A percentile compares a stretch with the other conserved stretches of the same genome.
These are phyloP conservation scores for Aspergillus terreus DNA, from an alignment of 2,329 filamentous ascomycete species.

Conservation along the genomic window DNA sequence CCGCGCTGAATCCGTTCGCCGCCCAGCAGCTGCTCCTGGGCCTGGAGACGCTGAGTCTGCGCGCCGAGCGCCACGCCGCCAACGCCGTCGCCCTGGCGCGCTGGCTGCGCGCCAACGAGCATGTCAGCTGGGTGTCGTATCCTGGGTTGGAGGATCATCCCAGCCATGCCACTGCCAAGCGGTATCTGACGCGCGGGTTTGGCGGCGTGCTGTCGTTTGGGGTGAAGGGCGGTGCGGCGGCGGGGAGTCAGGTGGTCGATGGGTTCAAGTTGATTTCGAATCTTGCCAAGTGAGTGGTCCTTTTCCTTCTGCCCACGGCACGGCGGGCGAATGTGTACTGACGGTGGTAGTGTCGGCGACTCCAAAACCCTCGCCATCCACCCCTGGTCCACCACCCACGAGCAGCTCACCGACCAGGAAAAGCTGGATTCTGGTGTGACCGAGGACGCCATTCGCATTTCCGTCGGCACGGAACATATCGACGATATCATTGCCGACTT, in stretches of 20 bases:
- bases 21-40: conserved; percentile 90
- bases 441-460: conserved; percentile 87
- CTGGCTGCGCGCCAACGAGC: conserved; percentile 77
- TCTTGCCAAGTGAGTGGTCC: conserved; percentile 66
- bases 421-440: conserved; percentile 77
- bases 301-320: neutral
- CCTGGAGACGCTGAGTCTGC: conserved; percentile 81
- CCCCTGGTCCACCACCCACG: conserved; percentile 92
- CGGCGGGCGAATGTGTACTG: neutral
- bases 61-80: conserved; percentile 78
- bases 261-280: conserved; percentile 94
- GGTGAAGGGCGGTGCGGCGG: conserved; percentile 80
- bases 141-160: conserved; percentile 80
- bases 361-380: conserved; percentile 94
- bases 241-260: conserved; percentile 85
- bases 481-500: conserved; percentile 97
- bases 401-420: conserved; percentile 83
- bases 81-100: conserved; percentile 77
- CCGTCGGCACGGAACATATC: conserved; percentile 92
- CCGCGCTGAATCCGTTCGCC: conserved; percentile 80
- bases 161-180: conserved; percentile 76
- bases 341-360: conserved; percentile 66
- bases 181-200: conserved; percentile 78
- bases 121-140: conserved; percentile 93
- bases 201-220: conserved; percentile 92